These are phyloP conservation scores for Penicillium salamii DNA, from an alignment of 495 filamentous ascomycete genomes.

Conservation along the genomic window DNA sequence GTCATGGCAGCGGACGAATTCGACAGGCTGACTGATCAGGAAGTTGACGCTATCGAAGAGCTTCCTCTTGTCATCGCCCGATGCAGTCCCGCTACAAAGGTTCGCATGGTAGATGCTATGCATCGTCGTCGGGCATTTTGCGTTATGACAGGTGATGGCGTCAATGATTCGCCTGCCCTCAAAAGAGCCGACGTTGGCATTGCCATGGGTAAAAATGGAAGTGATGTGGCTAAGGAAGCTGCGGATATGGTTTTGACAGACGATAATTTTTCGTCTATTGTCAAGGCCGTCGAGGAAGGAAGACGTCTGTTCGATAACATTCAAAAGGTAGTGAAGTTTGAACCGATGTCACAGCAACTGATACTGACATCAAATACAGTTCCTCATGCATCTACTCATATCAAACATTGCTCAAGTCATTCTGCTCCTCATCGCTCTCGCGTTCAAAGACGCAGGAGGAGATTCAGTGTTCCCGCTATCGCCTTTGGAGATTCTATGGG, in stretches of 20 bases:
- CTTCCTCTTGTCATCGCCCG: constrained; percentile 68
- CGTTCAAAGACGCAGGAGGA: constrained; percentile 61
- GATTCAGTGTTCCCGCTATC: constrained; percentile 73
- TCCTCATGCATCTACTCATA: constrained; percentile 68
- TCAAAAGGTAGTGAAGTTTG: constrained; percentile 51
- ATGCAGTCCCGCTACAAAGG: constrained; percentile 67
- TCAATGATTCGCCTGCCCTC: constrained; percentile 81
- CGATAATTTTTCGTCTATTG: constrained; percentile 81
- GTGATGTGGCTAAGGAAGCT: constrained; percentile 87
- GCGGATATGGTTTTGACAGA: constrained; percentile 86
- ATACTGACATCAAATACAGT: constrained; percentile 27
- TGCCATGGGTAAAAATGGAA: constrained; percentile 79
- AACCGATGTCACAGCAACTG: background rate
- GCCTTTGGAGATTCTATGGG: constrained; percentile 74
- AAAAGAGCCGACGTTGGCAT: constrained; percentile 80
- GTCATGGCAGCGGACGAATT: constrained; percentile 66
- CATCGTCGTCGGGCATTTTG: constrained; percentile 63
- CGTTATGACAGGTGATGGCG: constrained; percentile 78
- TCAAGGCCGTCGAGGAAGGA: constrained; percentile 70
- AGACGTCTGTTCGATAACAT: constrained; percentile 76
- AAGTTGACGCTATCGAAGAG: constrained; percentile 59
- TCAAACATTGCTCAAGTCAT: constrained; percentile 75
- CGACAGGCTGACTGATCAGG: constrained; percentile 55
- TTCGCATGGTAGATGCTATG: constrained; percentile 67
- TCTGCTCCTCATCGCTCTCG: constrained; percentile 66